These are phyloP conservation scores for Penstemon barbatus DNA, from an alignment of 257 asterid genomes.

Conservation along the genomic window DNA sequence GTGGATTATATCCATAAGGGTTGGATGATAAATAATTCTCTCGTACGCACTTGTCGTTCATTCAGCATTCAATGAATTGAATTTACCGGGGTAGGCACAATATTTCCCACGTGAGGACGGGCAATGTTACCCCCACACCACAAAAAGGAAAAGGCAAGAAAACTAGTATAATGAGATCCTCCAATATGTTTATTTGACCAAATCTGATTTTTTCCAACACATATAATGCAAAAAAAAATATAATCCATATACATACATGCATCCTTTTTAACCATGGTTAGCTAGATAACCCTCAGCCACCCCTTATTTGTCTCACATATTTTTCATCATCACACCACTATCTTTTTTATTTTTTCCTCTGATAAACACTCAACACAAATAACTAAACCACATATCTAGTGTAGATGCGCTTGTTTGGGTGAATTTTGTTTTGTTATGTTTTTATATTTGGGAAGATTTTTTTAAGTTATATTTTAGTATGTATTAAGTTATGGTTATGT, in stretches of 20 bases:
- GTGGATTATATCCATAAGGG: too few relatives aligned
- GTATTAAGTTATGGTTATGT: not conserved
- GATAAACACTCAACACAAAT: not conserved
- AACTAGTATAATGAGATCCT: too few relatives aligned
- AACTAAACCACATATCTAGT: too few relatives aligned
- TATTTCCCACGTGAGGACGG: not conserved
- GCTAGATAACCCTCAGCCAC: conserved; percentile 31
- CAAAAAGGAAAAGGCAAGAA: not conserved
- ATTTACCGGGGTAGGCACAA: too few relatives aligned
- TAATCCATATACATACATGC: not conserved
- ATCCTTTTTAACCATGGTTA: conserved; percentile 41
- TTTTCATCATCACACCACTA: conserved; percentile 22
- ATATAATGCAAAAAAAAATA: not conserved
- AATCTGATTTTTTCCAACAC: not conserved
- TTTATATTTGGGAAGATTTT: not conserved
- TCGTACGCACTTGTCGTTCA: conserved; percentile 5
- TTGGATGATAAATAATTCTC: conserved; percentile 25
- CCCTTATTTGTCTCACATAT: conserved; percentile 26
- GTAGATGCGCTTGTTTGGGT: too few relatives aligned
- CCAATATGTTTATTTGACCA: conserved; percentile 12
- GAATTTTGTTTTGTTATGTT: not conserved
- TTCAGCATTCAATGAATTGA: too few relatives aligned
- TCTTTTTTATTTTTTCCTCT: conserved; percentile 21
- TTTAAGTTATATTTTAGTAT: not conserved
- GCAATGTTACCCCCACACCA: conserved; percentile 29